Evolutionary conservation across 2,329 filamentous ascomycete species (phyloP).

Genomic region (Colletotrichum truncatum): DNA sequence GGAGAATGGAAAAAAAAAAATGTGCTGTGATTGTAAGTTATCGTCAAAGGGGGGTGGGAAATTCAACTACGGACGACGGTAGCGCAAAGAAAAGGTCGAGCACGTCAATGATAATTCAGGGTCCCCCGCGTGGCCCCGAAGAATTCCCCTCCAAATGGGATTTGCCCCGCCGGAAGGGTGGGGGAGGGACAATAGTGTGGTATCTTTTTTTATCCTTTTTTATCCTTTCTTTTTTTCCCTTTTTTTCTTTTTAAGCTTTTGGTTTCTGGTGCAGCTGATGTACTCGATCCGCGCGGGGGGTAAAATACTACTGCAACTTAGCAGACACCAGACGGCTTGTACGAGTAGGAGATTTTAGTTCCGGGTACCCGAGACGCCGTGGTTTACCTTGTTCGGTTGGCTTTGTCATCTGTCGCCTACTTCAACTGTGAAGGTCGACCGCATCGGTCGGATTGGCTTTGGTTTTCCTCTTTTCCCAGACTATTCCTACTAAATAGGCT

Average conservation of each 20-base stretch:
- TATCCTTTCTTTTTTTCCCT: not conserved
- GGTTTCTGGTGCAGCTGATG: too few species aligned
- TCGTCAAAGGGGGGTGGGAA: not conserved
- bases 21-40: not conserved
- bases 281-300: too few species aligned
- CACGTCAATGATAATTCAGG: slow-evolving; percentile 25
- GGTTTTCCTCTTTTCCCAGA: too few species aligned
- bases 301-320: too few species aligned
- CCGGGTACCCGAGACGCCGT: too few species aligned
- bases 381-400: too few species aligned
- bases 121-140: slow-evolving; percentile 18
- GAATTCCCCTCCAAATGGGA: slow-evolving; percentile 1
- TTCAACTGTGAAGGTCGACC: too few species aligned
- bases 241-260: not conserved
- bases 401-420: too few species aligned
- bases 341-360: too few species aligned
- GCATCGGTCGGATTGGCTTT: too few species aligned
- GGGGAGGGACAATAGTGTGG: slow-evolving; percentile 7
- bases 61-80: not conserved
- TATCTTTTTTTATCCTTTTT: not conserved
- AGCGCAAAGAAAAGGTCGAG: slow-evolving; percentile 12
- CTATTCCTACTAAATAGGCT: too few species aligned
- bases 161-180: slow-evolving; percentile 24
- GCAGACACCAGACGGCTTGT: too few species aligned
- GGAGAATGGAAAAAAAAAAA: not conserved